Conservation (phyloP, 164 flowering plant species). For the Vitis rotundifolia region DNA sequence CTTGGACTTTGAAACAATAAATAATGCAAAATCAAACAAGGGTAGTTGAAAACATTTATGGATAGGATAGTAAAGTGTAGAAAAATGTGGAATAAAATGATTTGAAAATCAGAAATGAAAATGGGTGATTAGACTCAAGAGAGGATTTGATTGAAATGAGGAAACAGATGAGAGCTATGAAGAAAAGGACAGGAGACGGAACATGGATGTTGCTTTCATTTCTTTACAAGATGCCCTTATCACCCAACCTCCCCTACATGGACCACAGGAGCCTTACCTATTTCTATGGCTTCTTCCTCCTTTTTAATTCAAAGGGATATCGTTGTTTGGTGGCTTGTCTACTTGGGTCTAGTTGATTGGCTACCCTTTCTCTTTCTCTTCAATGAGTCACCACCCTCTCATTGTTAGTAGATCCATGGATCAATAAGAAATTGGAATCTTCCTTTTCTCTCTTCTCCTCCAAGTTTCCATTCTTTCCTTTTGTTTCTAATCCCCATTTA, state of each 20-base stretch:
- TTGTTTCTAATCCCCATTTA: too few species aligned
- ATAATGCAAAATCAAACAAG: too few species aligned
- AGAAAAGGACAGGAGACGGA: conserved; percentile 15
- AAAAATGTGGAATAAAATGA: not conserved
- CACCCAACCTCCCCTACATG: not conserved
- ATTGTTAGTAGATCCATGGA: too few species aligned
- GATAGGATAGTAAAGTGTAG: too few species aligned
- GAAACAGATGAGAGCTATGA: not conserved
- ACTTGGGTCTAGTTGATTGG: too few species aligned
- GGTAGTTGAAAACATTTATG: too few species aligned
- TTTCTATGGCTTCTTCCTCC: conserved; percentile 10
- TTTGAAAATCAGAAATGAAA: not conserved
- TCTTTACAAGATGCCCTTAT: conserved; percentile 7
- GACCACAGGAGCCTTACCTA: conserved; percentile 13
- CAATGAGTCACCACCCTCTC: too few species aligned
- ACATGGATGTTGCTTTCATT: conserved; percentile 28
- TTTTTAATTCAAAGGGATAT: not conserved
- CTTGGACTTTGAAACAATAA: too few species aligned
- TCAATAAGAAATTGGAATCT: too few species aligned
- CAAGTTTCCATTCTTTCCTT: too few species aligned
- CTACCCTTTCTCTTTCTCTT: not conserved
- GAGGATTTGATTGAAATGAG: not conserved
- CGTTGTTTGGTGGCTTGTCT: conserved; percentile 6
- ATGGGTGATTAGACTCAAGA: not conserved
- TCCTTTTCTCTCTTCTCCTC: too few species aligned